Percentiles rank a stretch among this genome's conserved stretches.
phyloP scores from a whole-genome alignment of 805 yeast genomes.

The Yarrowia hollandica region DNA sequence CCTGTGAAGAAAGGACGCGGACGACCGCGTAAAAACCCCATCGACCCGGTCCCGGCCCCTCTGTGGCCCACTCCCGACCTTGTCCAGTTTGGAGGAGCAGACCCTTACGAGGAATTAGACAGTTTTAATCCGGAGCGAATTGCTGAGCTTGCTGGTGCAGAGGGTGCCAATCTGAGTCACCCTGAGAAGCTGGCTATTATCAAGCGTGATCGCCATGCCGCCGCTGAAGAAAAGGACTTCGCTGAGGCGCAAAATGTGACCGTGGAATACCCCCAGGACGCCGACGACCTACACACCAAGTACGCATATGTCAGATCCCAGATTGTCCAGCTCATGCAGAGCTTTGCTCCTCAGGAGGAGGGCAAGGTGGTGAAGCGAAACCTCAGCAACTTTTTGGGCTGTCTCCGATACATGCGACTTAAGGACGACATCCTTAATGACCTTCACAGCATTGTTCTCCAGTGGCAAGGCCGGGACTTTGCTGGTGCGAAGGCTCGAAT shows the following conservation, averaged over 20 bases:
- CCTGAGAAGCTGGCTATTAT: constrained; percentile 14
- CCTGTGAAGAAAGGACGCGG: constrained; percentile 7
- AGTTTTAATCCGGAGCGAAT: neutral
- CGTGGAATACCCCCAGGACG: neutral
- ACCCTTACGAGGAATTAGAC: constrained; percentile 19
- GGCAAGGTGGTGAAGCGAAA: neutral
- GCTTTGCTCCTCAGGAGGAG: neutral
- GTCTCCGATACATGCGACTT: constrained; percentile 9
- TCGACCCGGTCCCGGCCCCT: neutral
- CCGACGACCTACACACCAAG: neutral
- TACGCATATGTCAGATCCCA: neutral
- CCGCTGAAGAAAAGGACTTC: neutral
- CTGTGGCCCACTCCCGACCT: constrained; percentile 17
- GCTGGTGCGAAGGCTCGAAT: neutral
- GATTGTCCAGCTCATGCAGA: constrained; percentile 2
- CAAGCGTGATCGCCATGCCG: constrained; percentile 11
- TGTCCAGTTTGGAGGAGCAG: constrained; percentile 20
- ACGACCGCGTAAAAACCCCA: constrained; percentile 19
- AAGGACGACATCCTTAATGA: neutral
- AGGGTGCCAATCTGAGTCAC: neutral
- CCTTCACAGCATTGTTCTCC: neutral
- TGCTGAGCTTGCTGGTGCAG: constrained; percentile 16
- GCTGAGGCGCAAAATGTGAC: neutral
- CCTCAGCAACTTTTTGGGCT: constrained; percentile 3
- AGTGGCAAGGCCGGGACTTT: neutral